phyloP scores from a whole-genome alignment of 2,329 filamentous ascomycete species.

The Aspergillus clavatus region DNA sequence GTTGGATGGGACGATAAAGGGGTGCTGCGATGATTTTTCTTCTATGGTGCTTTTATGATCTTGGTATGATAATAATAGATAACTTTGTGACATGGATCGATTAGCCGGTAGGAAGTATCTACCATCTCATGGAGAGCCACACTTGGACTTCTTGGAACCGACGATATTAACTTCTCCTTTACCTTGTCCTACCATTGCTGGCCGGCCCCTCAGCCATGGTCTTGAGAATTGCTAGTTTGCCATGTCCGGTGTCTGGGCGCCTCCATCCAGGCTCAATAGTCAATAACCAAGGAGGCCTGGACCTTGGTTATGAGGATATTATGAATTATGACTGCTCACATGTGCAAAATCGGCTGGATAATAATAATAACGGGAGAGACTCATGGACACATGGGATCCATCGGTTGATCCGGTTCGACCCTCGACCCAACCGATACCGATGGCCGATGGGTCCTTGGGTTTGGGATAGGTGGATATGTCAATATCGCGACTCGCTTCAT shows the following conservation, averaged over 20 bases:
- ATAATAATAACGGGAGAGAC: no score
- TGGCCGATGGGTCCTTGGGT: no score
- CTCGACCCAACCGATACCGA: no score
- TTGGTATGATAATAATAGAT: neutral
- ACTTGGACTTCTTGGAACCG: neutral
- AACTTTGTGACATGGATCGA: neutral
- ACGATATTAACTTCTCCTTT: conserved; percentile 6
- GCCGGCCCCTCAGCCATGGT: neutral
- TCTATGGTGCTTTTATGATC: neutral
- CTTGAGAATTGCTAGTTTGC: neutral
- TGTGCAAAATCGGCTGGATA: no score
- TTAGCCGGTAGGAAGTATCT: no score
- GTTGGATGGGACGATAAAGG: conserved; percentile 79
- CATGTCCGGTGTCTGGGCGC: neutral
- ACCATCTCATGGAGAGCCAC: no score
- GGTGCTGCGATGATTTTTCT: neutral
- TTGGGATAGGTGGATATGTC: no score
- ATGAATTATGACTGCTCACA: neutral
- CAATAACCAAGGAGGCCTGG: neutral
- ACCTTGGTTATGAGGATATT: no score
- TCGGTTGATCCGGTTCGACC: no score
- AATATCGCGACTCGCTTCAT: no score
- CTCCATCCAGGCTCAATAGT: neutral
- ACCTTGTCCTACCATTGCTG: conserved; percentile 8
- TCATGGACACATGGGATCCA: no score